These are phyloP conservation scores for Fusarium sp. DNA, from an alignment of 2,329 filamentous ascomycete genomes.

Conservation along the genomic window DNA sequence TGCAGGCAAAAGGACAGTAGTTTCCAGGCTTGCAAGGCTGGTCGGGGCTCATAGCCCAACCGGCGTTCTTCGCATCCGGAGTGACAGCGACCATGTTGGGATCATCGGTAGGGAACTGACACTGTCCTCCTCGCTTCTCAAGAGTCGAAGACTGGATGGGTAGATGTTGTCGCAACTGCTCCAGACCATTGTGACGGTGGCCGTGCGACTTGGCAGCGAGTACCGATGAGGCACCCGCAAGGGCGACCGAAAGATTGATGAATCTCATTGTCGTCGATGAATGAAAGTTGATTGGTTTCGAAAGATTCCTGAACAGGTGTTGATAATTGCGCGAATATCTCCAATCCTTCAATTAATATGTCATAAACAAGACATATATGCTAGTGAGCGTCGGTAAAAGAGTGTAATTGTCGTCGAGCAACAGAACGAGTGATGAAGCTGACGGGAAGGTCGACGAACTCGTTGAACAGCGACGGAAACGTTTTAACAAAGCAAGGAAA, in stretches of 20 bases:
- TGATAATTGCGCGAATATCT: conserved; percentile 34
- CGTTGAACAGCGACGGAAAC: conserved; percentile 44
- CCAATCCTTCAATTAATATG: conserved; percentile 37
- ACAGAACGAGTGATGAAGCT: conserved; percentile 47
- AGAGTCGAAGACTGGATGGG: conserved; percentile 49
- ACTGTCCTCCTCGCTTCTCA: conserved; percentile 68
- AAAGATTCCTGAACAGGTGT: conserved; percentile 38
- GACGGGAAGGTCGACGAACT: conserved; percentile 30
- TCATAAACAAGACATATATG: conserved; percentile 40
- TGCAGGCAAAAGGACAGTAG: conserved; percentile 84
- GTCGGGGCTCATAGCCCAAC: conserved; percentile 85
- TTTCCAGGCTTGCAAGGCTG: conserved; percentile 74
- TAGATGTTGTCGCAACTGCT: conserved; percentile 53
- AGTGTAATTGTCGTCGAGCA: conserved; percentile 44
- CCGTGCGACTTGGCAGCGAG: conserved; percentile 53
- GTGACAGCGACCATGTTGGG: conserved; percentile 77
- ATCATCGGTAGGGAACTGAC: conserved; percentile 73
- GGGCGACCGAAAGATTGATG: conserved; percentile 62
- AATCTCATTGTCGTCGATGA: conserved; percentile 63
- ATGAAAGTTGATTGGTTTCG: conserved; percentile 39
- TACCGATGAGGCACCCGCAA: conserved; percentile 61
- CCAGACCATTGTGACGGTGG: conserved; percentile 55
- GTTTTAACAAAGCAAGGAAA: conserved; percentile 44
- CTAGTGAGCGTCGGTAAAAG: conserved; percentile 31
- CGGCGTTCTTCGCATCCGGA: conserved; percentile 73